Evolutionary conservation across 495 filamentous ascomycete species (phyloP), one percentile per base, ranked within the genome.

Genomic region (Penicillium desertorum): DNA sequence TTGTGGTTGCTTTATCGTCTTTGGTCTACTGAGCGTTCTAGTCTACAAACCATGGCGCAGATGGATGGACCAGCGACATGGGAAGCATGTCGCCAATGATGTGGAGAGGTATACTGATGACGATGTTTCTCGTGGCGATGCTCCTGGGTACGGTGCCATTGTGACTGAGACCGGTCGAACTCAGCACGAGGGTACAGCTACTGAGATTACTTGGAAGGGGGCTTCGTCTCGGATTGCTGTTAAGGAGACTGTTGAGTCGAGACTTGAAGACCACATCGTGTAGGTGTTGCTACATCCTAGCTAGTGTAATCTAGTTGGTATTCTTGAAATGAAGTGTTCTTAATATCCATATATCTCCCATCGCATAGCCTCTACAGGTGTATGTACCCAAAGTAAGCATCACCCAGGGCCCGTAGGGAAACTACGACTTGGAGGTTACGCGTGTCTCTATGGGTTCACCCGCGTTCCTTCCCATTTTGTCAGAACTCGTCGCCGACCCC

Each of bases 1-100:
- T 19, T 95, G 90, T 60, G 90, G 85, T 4, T 78, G 88, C 1
- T 98, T 98, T 62, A 68, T 96, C 8, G 62, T 96, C 0, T 86
- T 89, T 42, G 93, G 92, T 1, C 67, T 79, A 0, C 66, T 86
- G 4, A 90, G 89, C 49, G 84, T 94, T 0, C 5, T 91, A 0
- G 59, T 86, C 1, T 96, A 96, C 62, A 79, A 79, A 54, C 89
- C 88, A 0, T 96, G 92, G 92, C 77, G 90, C 51, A 73, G 82
- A 47, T 73, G 80, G 69, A 72, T 89, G 47, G 83, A 84, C 41
- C 69, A 64, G 48, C 68, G 64, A 8, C 58, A 79, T 69, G 62
- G 72, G 11, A 56, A 73, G 61, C 54, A 67, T 37, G 45, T 70
- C 27, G 58, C 56, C 1, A 53, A 14, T 19, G 58, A 67, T 23